Base-by-base conservation (phyloP, 345 rosid genomes). In the Citrus inodora region DNA sequence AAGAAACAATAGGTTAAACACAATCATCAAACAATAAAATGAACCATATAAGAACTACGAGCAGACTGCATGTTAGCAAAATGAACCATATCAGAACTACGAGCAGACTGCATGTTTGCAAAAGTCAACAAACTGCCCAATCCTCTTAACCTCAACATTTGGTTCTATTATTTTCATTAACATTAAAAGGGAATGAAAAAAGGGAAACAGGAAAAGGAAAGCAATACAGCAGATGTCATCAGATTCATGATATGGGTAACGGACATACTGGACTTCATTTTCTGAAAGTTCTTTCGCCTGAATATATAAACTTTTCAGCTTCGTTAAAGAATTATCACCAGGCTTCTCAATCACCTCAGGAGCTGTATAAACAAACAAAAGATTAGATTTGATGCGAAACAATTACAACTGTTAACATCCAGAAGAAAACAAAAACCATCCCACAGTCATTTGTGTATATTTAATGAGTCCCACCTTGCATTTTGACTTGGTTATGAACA, bases 261-360 rank as follows among this genome's bases (percentile, higher is more conserved):
- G 21, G 58, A 74, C 91, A 60, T 88, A 96, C 99, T 6, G 78
- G 74, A 89, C 87, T 96, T 96, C 98, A 83, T 0, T 86, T 84
- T 96, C 99, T 4, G 98, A 93, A 77, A 95, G 94, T 9, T 90
- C 99, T 86, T 85, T 95, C 14, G 97, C 98, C 61, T 74, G 94
- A 73, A 81, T 88, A 80, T 95, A 95, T 37, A 86, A 80, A 70
- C 0, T 11, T 85, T 86, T 93, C 60, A 93, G 90, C 88, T 40
- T 93, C 40, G 87, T 73, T 62, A 92, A 87, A 28, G 95, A 90
- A 82, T 7, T 82, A 87, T 95, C 99, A 76, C 93, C 94, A 33
- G 93, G 96, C 86, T 91, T 95, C 90, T 92, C 99, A 80, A 93
- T 93, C 77, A 93, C 85, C 85, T 93, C 99, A 10, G 98, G 98